Percentiles rank a stretch among this genome's conserved stretches.
Evolutionary conservation across 2,329 filamentous ascomycete genomes (phyloP).

Genomic region (Botrytis cinerea): DNA sequence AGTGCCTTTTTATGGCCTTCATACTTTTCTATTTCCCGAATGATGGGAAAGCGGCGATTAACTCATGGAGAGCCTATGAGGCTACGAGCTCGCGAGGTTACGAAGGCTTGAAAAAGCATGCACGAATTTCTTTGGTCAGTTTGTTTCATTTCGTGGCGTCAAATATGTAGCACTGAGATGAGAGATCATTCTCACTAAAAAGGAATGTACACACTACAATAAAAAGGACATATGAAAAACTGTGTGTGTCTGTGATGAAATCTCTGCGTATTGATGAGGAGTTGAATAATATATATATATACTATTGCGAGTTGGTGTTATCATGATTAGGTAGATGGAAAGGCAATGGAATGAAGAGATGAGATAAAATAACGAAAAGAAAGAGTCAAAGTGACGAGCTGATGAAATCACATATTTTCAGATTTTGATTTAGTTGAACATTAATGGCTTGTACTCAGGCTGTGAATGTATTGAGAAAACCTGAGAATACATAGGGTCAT

Average conservation of each 20-base stretch:
- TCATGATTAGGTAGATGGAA: not conserved
- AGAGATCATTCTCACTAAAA: not conserved
- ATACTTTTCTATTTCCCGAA: not conserved
- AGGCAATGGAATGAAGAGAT: not conserved
- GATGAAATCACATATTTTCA: not conserved
- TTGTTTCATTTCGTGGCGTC: not conserved
- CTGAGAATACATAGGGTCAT: not conserved
- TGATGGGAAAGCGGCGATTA: too few relatives aligned
- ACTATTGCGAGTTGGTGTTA: not conserved
- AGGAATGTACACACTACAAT: not conserved
- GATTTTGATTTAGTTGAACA: not conserved
- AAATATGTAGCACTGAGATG: not conserved
- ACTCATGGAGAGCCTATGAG: not conserved
- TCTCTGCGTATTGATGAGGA: not conserved
- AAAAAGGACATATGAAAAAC: not conserved
- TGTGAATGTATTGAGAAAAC: not conserved
- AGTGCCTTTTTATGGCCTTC: not conserved
- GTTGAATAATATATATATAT: not conserved
- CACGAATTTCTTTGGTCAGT: not conserved
- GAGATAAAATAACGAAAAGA: not conserved
- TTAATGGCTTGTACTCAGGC: too few relatives aligned
- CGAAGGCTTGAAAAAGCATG: not conserved
- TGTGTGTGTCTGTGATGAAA: not conserved
- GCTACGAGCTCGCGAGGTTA: not conserved
- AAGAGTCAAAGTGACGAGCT: not conserved